Conservation (phyloP, 148 eudicot species). For the Persicaria tinctoria region DNA sequence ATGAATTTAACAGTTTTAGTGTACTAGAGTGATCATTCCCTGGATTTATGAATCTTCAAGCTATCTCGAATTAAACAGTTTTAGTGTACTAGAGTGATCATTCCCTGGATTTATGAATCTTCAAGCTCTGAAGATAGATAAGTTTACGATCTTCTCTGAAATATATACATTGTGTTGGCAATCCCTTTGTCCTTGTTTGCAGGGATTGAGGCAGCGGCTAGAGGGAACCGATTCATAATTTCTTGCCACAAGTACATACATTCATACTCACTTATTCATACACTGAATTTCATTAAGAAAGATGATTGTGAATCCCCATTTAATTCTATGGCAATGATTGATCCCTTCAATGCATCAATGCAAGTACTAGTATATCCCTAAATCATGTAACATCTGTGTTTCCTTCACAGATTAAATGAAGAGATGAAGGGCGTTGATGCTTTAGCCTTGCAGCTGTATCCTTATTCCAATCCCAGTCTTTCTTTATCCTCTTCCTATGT, state of each 20-base stretch:
- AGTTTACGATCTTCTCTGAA: not conserved
- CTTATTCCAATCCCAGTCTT: conserved; percentile 16
- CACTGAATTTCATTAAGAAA: not conserved
- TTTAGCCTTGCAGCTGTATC: conserved; percentile 80
- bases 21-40: too few species aligned
- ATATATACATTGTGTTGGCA: conserved; percentile 8
- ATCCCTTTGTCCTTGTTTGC: conserved; percentile 21
- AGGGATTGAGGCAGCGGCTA: conserved; percentile 88
- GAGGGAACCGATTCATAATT: conserved; percentile 84
- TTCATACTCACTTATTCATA: not conserved
- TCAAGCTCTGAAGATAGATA: not conserved
- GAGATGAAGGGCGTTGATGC: conserved; percentile 77
- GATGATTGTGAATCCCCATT: not conserved
- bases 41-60: not conserved
- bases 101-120: not conserved
- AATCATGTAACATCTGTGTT: not conserved
- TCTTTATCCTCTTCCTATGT: not conserved
- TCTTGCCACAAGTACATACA: conserved; percentile 73
- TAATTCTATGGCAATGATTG: not conserved
- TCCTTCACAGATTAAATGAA: conserved; percentile 65
- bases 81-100: too few species aligned
- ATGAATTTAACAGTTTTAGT: not conserved
- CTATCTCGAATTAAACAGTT: not conserved
- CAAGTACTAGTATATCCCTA: not conserved
- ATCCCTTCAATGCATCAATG: not conserved